Evolutionary conservation across 2,329 filamentous ascomycete genomes (phyloP).

Genomic region (Apiospora phragmitis): DNA sequence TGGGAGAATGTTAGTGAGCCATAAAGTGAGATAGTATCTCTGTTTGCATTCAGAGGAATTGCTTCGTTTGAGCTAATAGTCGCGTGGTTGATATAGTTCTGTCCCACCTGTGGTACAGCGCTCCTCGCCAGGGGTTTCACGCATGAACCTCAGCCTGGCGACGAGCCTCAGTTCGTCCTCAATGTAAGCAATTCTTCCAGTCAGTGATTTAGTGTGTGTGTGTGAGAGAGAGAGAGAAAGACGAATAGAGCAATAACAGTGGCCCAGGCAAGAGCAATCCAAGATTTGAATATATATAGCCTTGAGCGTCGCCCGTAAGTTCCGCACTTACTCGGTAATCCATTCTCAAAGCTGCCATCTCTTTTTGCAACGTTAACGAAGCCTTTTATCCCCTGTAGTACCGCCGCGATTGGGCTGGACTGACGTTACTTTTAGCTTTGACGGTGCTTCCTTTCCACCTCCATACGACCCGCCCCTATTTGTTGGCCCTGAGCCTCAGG

Average conservation of each 20-base stretch:
- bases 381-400: background rate
- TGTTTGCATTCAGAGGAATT: background rate
- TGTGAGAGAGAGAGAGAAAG: background rate
- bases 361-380: no score
- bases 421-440: slow-evolving; percentile 29
- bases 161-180: slow-evolving; percentile 34
- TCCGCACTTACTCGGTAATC: no score
- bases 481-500: slow-evolving; percentile 41
- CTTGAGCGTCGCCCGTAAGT: slow-evolving; percentile 39
- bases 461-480: slow-evolving; percentile 38
- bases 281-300: slow-evolving; percentile 43
- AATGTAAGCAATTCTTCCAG: slow-evolving; percentile 39
- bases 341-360: no score
- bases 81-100: slow-evolving; percentile 39
- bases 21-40: slow-evolving; percentile 38
- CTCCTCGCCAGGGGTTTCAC: slow-evolving; percentile 33
- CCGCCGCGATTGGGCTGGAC: background rate
- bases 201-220: no score
- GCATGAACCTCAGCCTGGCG: slow-evolving; percentile 24
- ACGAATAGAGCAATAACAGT: slow-evolving; percentile 12
- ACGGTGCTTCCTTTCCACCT: slow-evolving; percentile 36
- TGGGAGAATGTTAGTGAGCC: slow-evolving; percentile 35
- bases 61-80: background rate
- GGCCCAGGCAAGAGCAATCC: slow-evolving; percentile 42
- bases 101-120: slow-evolving; percentile 48